Evolutionary conservation across 352 stramenopile species (phyloP).

Genomic region (Phytophthora foliorum): DNA sequence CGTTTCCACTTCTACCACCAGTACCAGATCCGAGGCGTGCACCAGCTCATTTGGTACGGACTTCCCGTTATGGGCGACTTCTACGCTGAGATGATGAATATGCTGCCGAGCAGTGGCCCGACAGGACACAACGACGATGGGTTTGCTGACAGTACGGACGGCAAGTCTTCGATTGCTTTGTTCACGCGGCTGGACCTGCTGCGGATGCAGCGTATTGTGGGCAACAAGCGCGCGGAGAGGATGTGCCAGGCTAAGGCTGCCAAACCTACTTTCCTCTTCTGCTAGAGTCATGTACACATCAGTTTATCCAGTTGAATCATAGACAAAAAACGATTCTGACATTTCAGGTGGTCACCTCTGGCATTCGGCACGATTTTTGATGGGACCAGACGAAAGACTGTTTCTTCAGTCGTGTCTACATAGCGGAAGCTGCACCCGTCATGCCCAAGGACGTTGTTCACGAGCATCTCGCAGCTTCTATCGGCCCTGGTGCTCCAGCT

Average conservation of each 20-base stretch:
- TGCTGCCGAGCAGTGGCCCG: conserved; percentile 48
- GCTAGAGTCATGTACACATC: conserved; percentile 40
- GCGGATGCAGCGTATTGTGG: conserved; percentile 79
- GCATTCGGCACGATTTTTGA: too few relatives aligned
- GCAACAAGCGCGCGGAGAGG: conserved; percentile 69
- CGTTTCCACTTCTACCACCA: conserved; percentile 91
- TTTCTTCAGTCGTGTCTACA: too few relatives aligned
- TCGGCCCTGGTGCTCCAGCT: too few relatives aligned
- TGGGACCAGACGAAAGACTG: too few relatives aligned
- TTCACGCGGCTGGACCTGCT: conserved; percentile 72
- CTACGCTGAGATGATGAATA: conserved; percentile 86
- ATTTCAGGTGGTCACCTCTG: too few relatives aligned
- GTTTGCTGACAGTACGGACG: conserved; percentile 29
- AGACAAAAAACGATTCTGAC: too few relatives aligned
- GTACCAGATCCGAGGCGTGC: conserved; percentile 81
- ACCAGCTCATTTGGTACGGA: conserved; percentile 84
- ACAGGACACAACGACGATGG: conserved; percentile 35
- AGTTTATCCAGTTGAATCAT: conserved; percentile 1
- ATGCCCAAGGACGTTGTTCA: too few relatives aligned
- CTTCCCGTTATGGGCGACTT: conserved; percentile 73
- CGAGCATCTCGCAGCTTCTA: too few relatives aligned
- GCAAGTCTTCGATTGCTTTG: conserved; percentile 69
- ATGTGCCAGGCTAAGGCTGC: conserved; percentile 73
- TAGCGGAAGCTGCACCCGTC: too few relatives aligned
- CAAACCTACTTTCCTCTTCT: conserved; percentile 85